Percentiles rank a stretch among this genome's conserved stretches.
Evolutionary conservation across 345 rosid genomes (phyloP).

Genomic region (Citrus medica): DNA sequence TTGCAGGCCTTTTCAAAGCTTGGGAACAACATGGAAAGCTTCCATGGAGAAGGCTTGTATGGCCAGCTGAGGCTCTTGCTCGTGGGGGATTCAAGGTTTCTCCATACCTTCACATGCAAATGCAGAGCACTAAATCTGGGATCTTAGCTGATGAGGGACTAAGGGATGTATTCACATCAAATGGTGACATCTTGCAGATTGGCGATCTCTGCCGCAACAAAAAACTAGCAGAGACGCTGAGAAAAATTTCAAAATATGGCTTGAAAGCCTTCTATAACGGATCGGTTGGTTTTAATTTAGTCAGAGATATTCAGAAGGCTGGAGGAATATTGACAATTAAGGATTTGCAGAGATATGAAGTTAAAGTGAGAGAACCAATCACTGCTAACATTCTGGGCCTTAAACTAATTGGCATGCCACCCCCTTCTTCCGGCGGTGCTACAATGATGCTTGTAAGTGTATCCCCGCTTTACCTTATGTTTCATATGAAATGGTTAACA

Average conservation of each 20-base stretch:
- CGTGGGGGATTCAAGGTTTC: slow-evolving; percentile 45
- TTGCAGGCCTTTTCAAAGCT: slow-evolving; percentile 49
- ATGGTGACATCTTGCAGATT: slow-evolving; percentile 38
- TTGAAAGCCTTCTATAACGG: slow-evolving; percentile 52
- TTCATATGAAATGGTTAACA: not conserved
- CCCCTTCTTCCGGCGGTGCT: slow-evolving; percentile 61
- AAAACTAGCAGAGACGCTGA: slow-evolving; percentile 38
- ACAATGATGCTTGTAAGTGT: slow-evolving; percentile 51
- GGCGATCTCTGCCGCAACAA: slow-evolving; percentile 41
- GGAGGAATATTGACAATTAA: slow-evolving; percentile 56
- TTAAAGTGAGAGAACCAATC: slow-evolving; percentile 39
- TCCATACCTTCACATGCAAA: slow-evolving; percentile 49
- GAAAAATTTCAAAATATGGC: slow-evolving; percentile 31
- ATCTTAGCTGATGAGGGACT: slow-evolving; percentile 57
- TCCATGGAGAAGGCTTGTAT: slow-evolving; percentile 48
- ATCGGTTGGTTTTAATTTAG: slow-evolving; percentile 36
- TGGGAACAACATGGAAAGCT: slow-evolving; percentile 56
- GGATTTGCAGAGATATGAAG: slow-evolving; percentile 47
- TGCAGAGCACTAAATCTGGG: slow-evolving; percentile 23
- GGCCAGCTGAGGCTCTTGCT: slow-evolving; percentile 49
- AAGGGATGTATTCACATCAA: slow-evolving; percentile 27
- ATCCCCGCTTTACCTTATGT: not conserved
- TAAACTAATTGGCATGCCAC: slow-evolving; percentile 54
- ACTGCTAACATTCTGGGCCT: slow-evolving; percentile 37
- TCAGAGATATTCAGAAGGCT: slow-evolving; percentile 33